These are phyloP conservation scores for Globisporangium solare DNA, from an alignment of 352 stramenopile species.

Conservation along the genomic window DNA sequence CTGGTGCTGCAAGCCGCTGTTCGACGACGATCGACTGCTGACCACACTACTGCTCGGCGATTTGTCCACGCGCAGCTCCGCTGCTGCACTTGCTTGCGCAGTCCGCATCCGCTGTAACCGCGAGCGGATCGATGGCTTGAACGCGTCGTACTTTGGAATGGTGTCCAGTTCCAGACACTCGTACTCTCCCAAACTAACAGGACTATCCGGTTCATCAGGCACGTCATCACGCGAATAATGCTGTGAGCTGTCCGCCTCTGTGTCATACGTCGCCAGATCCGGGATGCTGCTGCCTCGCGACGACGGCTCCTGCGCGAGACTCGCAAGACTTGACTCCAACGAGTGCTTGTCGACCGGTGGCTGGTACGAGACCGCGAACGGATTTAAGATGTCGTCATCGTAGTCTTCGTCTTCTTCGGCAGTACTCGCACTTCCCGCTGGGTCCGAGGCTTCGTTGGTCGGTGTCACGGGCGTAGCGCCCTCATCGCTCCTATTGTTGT, in stretches of 20 bases:
- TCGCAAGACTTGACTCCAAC: slow-evolving; percentile 31
- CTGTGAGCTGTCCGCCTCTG: not conserved
- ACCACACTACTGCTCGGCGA: no score
- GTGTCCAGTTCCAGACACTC: slow-evolving; percentile 71
- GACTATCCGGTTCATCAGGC: slow-evolving; percentile 31
- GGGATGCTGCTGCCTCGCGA: slow-evolving; percentile 10
- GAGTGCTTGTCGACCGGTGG: slow-evolving; percentile 19
- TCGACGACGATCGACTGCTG: no score
- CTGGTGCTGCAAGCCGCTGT: no score
- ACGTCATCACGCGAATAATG: not conserved
- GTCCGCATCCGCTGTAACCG: slow-evolving; percentile 1
- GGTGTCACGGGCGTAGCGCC: not conserved
- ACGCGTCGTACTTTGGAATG: slow-evolving; percentile 69
- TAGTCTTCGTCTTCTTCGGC: slow-evolving; percentile 7
- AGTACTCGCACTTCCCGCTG: not conserved
- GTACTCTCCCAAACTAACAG: slow-evolving; percentile 57
- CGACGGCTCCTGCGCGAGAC: slow-evolving; percentile 20
- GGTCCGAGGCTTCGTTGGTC: slow-evolving; percentile 4
- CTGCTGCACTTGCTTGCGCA: not conserved
- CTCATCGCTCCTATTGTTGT: not conserved
- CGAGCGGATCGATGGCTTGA: slow-evolving; percentile 38
- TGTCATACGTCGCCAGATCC: slow-evolving; percentile 7
- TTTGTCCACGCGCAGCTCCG: not conserved
- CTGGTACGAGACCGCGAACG: slow-evolving; percentile 53
- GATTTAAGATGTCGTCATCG: slow-evolving; percentile 69